Percentiles rank a stretch among this genome's conserved stretches.
Evolutionary conservation across 352 stramenopile species (phyloP).

Genomic region (Phytophthora pluvialis): DNA sequence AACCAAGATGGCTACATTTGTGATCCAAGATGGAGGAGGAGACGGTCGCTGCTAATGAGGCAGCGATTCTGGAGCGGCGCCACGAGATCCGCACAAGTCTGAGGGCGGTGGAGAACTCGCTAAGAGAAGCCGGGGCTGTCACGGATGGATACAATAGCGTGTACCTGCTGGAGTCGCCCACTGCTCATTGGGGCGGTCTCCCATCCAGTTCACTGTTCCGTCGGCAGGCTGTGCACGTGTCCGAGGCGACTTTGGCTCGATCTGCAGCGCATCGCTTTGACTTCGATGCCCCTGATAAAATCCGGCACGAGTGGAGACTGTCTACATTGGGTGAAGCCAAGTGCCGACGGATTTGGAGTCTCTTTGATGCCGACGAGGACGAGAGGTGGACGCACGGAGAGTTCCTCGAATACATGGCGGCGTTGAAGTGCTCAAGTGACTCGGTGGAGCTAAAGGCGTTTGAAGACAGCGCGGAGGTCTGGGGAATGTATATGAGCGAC

Average conservation of each 20-base stretch:
- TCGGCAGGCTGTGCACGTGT: constrained; percentile 24
- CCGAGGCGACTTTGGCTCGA: constrained; percentile 18
- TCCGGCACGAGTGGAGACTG: constrained; percentile 46
- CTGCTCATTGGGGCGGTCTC: constrained; percentile 23
- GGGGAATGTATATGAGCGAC: constrained; percentile 76
- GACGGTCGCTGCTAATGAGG: constrained; percentile 30
- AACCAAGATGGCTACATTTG: constrained; percentile 32
- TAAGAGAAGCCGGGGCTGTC: constrained; percentile 56
- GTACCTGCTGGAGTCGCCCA: constrained; percentile 55
- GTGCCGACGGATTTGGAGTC: constrained; percentile 53
- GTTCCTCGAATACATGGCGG: constrained; percentile 67
- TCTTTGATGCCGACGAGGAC: constrained; percentile 66
- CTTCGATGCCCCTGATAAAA: constrained; percentile 52
- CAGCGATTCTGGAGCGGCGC: constrained; percentile 44
- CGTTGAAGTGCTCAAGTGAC: constrained; percentile 28
- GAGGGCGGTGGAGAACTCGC: constrained; percentile 42
- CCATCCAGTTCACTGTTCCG: constrained; percentile 38
- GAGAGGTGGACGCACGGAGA: constrained; percentile 59
- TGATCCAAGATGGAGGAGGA: constrained; percentile 20
- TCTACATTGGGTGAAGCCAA: constrained; percentile 52
- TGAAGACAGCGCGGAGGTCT: constrained; percentile 48
- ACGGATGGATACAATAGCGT: constrained; percentile 57
- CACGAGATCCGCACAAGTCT: constrained; percentile 49
- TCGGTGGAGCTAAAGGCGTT: constrained; percentile 45
- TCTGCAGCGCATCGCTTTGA: constrained; percentile 42